Evolutionary conservation across 2,329 filamentous ascomycete genomes (phyloP).

Genomic region (Epichloe baconii): DNA sequence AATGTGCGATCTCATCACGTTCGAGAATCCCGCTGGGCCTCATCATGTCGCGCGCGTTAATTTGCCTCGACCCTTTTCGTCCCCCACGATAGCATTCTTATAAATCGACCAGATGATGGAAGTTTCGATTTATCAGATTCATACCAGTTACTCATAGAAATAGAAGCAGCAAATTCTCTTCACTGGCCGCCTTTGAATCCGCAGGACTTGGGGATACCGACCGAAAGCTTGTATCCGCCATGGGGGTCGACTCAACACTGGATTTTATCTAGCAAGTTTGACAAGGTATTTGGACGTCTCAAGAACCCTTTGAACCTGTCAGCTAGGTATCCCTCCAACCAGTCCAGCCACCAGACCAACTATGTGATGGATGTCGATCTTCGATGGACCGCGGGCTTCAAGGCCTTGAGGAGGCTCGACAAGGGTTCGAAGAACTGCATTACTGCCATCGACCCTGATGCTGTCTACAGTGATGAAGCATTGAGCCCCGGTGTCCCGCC

Average conservation of each 20-base stretch:
- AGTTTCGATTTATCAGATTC: constrained; percentile 34
- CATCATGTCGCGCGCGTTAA: constrained; percentile 35
- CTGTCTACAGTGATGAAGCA: constrained; percentile 12
- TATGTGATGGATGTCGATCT: constrained; percentile 37
- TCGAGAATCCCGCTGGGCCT: constrained; percentile 32
- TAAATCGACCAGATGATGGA: constrained; percentile 33
- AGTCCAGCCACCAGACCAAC: constrained; percentile 22
- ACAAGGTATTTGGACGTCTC: constrained; percentile 28
- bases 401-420: constrained; percentile 21
- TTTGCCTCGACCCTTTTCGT: constrained; percentile 34
- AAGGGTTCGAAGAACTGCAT: constrained; percentile 32
- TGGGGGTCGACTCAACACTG: constrained; percentile 17
- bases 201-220: constrained; percentile 18
- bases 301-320: constrained; percentile 22
- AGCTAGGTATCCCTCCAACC: constrained; percentile 12
- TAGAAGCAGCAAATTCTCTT: constrained; percentile 35
- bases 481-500: constrained; percentile 11
- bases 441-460: constrained; percentile 26
- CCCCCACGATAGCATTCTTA: constrained; percentile 34
- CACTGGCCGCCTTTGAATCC: constrained; percentile 39
- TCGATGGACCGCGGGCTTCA: constrained; percentile 30
- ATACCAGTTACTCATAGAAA: constrained; percentile 38
- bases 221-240: constrained; percentile 9
- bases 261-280: constrained; percentile 28
- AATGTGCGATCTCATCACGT: constrained; percentile 37